phyloP scores from a whole-genome alignment of 345 rosid genomes.

The Eucalyptus brandiana region DNA sequence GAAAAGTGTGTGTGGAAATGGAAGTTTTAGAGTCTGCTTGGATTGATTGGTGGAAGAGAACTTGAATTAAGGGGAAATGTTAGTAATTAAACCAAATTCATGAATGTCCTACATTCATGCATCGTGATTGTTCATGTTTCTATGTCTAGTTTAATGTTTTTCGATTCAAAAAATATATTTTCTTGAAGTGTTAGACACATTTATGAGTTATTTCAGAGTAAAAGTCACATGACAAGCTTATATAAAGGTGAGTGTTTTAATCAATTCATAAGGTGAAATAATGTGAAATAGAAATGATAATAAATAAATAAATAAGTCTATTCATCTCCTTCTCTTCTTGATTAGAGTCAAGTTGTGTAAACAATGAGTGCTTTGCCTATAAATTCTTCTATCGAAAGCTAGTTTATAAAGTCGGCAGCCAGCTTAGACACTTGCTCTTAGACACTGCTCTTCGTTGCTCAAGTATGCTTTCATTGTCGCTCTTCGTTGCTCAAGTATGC shows the following conservation, averaged over 20 bases:
- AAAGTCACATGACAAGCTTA: not conserved
- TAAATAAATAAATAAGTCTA: accelerated
- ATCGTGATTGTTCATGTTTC: not conserved
- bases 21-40: too few species aligned
- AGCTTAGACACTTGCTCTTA: not conserved
- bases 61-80: not conserved
- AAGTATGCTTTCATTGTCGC: not conserved
- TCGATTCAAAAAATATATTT: not conserved
- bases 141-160: too few species aligned
- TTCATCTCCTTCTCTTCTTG: not conserved
- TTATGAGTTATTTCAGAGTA: not conserved
- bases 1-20: too few species aligned
- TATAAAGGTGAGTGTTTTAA: not conserved
- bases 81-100: not conserved
- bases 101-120: not conserved
- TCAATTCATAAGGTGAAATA: not conserved
- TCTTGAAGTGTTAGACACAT: not conserved
- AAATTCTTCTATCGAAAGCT: not conserved
- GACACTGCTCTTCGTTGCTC: not conserved
- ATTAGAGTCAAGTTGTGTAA: too few species aligned
- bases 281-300: too few species aligned
- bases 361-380: too few species aligned
- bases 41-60: not conserved
- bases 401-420: not conserved
- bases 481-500: not conserved